Percentiles rank a stretch among this genome's conserved stretches.
These are phyloP conservation scores for Rhodotorula graminis DNA, from an alignment of 768 basidiomycete genomes.

Conservation along the genomic window DNA sequence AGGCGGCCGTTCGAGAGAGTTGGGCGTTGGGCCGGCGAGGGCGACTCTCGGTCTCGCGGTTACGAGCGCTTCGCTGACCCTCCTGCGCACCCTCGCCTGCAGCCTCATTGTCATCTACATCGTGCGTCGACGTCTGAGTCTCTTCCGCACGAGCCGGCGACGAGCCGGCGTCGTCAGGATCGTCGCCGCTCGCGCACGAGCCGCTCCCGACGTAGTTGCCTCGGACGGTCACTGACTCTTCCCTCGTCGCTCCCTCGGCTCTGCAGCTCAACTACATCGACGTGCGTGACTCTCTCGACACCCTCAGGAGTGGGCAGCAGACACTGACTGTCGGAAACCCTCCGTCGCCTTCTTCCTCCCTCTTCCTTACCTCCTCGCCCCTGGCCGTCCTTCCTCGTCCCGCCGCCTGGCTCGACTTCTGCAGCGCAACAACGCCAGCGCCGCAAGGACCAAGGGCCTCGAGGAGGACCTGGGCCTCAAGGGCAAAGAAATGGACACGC, in stretches of 20 bases:
- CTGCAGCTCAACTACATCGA: slow-evolving; percentile 43
- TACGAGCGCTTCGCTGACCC: neutral
- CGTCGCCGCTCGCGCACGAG: too few relatives aligned
- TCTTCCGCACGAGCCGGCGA: neutral
- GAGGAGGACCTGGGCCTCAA: slow-evolving; percentile 43
- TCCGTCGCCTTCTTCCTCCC: too few relatives aligned
- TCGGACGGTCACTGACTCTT: too few relatives aligned
- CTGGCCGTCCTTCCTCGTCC: too few relatives aligned
- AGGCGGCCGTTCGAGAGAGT: neutral
- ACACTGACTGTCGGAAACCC: too few relatives aligned
- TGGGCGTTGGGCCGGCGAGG: neutral
- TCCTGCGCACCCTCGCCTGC: neutral
- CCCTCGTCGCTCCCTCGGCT: neutral
- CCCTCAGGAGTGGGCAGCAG: too few relatives aligned
- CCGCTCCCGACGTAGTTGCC: too few relatives aligned
- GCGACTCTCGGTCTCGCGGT: neutral
- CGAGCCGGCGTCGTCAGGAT: too few relatives aligned
- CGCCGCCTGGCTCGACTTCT: too few relatives aligned
- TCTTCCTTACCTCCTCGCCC: too few relatives aligned
- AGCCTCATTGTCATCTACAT: slow-evolving; percentile 17
- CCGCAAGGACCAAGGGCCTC: slow-evolving; percentile 42
- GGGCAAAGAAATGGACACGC: slow-evolving; percentile 41
- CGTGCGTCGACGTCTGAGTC: neutral
- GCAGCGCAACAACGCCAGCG: slow-evolving; percentile 38
- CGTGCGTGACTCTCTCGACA: neutral